These are phyloP conservation scores for Ustilago trichophora DNA, from an alignment of 1,284 basidiomycete species.

Conservation along the genomic window DNA sequence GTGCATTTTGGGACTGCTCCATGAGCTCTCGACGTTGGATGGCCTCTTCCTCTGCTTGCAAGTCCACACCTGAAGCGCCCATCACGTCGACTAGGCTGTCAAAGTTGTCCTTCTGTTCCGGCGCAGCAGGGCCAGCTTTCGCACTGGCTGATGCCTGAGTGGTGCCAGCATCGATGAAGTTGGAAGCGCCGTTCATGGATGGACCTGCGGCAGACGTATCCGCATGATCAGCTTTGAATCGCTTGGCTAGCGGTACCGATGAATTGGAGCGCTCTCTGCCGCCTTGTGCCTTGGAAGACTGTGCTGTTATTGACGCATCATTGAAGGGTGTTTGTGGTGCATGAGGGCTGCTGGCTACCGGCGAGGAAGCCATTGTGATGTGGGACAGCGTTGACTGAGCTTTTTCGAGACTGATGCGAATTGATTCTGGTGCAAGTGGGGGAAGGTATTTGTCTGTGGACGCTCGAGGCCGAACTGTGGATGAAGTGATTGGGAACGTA, in stretches of 20 bases:
- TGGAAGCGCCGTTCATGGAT: constrained; percentile 15
- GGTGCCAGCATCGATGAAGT: constrained; percentile 3
- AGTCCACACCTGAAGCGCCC: constrained; percentile 59
- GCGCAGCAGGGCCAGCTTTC: constrained; percentile 6
- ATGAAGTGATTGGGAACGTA: too few relatives aligned
- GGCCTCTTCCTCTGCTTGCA: constrained; percentile 61
- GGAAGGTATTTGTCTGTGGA: background rate
- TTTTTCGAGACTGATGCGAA: too few relatives aligned
- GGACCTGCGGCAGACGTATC: constrained; percentile 13
- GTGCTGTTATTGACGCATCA: constrained; percentile 12
- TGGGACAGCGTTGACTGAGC: too few relatives aligned
- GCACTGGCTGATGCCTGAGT: constrained; percentile 1
- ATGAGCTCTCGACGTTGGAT: constrained; percentile 52
- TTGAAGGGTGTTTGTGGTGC: constrained; percentile 14
- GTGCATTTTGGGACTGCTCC: constrained; percentile 37
- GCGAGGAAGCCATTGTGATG: constrained; percentile 29
- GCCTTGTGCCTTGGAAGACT: constrained; percentile 7
- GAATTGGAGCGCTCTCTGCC: constrained; percentile 27
- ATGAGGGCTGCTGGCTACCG: constrained; percentile 17
- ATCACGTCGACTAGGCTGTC: constrained; percentile 62
- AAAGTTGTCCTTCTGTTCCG: constrained; percentile 45
- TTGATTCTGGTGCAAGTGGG: too few relatives aligned
- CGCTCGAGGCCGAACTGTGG: too few relatives aligned
- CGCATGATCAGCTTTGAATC: constrained; percentile 32
- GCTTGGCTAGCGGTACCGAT: constrained; percentile 29